Percentiles rank a stretch among this genome's conserved stretches.
These are phyloP conservation scores for Rhizopus sp. DNA, from an alignment of 371 early-diverging fungal genomes.

Conservation along the genomic window DNA sequence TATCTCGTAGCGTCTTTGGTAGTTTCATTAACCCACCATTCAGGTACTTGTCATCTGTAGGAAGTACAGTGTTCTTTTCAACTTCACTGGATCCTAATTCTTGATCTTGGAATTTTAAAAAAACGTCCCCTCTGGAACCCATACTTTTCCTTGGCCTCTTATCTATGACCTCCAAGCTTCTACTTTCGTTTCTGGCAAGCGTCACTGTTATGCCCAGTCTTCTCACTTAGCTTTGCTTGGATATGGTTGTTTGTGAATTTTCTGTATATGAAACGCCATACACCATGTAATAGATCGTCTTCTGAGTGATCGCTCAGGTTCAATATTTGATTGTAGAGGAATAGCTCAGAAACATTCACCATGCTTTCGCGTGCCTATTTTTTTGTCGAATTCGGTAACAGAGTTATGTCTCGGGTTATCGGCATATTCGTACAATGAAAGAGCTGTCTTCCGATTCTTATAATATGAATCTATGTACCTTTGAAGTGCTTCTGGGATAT, in stretches of 20 bases:
- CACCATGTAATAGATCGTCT: background rate
- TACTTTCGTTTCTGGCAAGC: slow-evolving; percentile 14
- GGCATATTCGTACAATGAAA: too few species aligned
- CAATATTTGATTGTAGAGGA: background rate
- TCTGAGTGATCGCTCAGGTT: slow-evolving; percentile 6
- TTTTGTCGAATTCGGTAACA: slow-evolving; percentile 1
- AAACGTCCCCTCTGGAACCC: slow-evolving; percentile 14
- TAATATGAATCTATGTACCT: too few species aligned
- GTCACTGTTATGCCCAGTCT: slow-evolving; percentile 4
- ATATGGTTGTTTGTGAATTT: slow-evolving; percentile 8
- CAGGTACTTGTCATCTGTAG: slow-evolving; percentile 18
- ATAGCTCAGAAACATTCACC: slow-evolving; percentile 1
- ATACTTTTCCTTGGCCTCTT: slow-evolving; percentile 17
- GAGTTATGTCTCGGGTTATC: too few species aligned
- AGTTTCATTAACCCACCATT: slow-evolving; percentile 19
- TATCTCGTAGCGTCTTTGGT: slow-evolving; percentile 17
- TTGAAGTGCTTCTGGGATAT: too few species aligned
- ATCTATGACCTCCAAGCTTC: slow-evolving; percentile 11
- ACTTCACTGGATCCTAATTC: slow-evolving; percentile 19
- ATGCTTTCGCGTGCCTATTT: slow-evolving; percentile 9
- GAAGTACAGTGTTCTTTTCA: slow-evolving; percentile 16
- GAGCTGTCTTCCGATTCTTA: too few species aligned
- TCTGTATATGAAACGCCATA: slow-evolving; percentile 9
- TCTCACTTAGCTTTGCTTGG: slow-evolving; percentile 3
- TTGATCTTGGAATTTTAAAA: background rate